Base-by-base conservation (phyloP, 2,329 filamentous ascomycete genomes). In the Sclerotinia trifoliorum region DNA sequence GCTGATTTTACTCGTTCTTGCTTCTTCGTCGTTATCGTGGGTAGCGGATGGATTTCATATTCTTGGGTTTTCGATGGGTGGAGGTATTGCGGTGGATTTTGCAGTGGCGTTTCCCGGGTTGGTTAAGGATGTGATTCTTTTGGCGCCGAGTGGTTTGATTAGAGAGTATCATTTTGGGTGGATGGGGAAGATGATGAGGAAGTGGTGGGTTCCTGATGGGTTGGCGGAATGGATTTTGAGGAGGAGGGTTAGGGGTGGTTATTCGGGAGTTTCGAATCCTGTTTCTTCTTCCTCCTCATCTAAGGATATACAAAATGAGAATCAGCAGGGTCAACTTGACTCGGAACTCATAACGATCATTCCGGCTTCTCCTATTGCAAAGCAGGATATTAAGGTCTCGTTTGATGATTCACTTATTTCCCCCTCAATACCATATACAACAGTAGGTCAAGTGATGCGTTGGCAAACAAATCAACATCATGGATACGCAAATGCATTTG, bases 141-240 rank as follows among this genome's bases (percentile, higher is more conserved):
- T 97, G 54, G 92, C 93, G 0, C 93, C 94, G 0, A 84, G 89
- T 0, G 94, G 94, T 0, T 82, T 97, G 56, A 86, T 97, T 72
- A 81, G 85, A 54, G 78, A 82, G 0, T 79, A 82, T 68, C 83
- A 83, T 73, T 85, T 88, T 70, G 84, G 84, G 29, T 77, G 79
- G 49, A 71, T 80, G 13, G 82, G 81, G 42, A 81, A 83, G 52
- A 75, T 86, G 66, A 74, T 88, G 64, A 88, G 87, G 78, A 80
- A 83, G 8, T 84, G 84, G 21, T 72, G 85, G 56, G 76, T 89
- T 19, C 86, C 86, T 2, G 83, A 84, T 70, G 78, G 80, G 5
- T 73, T 88, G 44, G 66, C 71, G 8, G 73, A 70, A 35, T 71
- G 54, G 69, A 71, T 70, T 24, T 71, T 69, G 19, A 62, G 61